phyloP scores from a whole-genome alignment of 1,284 basidiomycete species.

The Calocybe gambosa region DNA sequence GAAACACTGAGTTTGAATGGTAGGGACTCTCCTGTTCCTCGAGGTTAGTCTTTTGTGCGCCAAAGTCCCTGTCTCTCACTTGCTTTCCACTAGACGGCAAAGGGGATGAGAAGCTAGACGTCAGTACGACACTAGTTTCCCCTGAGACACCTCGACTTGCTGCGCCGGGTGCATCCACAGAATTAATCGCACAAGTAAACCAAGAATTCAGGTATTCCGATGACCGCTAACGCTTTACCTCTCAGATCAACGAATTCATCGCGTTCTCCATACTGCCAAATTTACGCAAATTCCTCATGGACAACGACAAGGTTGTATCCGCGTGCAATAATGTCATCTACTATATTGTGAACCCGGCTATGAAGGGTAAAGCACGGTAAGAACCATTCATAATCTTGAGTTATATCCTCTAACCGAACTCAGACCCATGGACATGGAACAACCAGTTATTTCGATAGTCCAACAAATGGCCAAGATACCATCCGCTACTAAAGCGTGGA shows the following conservation, averaged over 20 bases:
- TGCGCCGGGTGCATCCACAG: conserved; percentile 30
- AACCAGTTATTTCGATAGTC: conserved; percentile 63
- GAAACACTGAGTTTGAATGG: conserved; percentile 55
- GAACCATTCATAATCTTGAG: conserved; percentile 13
- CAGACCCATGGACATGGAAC: conserved; percentile 69
- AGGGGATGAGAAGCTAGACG: conserved; percentile 52
- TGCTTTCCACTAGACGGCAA: conserved; percentile 30
- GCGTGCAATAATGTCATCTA: conserved; percentile 83
- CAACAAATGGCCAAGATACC: conserved; percentile 77
- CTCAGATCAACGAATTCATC: conserved; percentile 72
- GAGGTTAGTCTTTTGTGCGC: conserved; percentile 28
- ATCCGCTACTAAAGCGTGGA: conserved; percentile 82
- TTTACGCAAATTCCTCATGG: conserved; percentile 76
- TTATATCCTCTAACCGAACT: not conserved
- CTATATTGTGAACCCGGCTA: conserved; percentile 77
- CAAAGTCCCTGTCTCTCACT: not conserved
- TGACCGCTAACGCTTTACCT: not conserved
- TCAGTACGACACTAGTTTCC: conserved; percentile 34
- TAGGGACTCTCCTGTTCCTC: conserved; percentile 60
- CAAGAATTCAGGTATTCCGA: not conserved
- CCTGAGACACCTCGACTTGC: conserved; percentile 33
- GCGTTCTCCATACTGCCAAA: conserved; percentile 68
- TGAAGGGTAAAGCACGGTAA: conserved; percentile 69
- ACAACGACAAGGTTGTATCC: conserved; percentile 77
- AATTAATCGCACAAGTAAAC: conserved; percentile 49